phyloP scores from a whole-genome alignment of 768 basidiomycete species.

The Pholiota molesta region DNA sequence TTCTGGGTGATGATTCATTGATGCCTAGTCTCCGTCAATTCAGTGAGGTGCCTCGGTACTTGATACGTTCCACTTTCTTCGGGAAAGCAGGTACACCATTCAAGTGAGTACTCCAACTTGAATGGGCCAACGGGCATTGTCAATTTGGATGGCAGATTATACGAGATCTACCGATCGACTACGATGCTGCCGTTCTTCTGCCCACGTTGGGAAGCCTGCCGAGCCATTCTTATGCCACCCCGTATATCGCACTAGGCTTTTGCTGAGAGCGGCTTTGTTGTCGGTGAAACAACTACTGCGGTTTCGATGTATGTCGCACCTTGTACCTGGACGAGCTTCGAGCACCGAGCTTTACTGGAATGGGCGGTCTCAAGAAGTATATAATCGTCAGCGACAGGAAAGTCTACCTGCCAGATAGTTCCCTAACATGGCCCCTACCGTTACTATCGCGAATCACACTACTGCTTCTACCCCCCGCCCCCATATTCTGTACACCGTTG shows the following conservation, averaged over 20 bases:
- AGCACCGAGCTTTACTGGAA: conserved; percentile 16
- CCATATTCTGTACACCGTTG: conserved; percentile 48
- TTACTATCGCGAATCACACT: conserved; percentile 37
- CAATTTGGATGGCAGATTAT: too few relatives aligned
- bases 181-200: too few relatives aligned
- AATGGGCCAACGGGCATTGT: neutral
- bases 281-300: conserved; percentile 2
- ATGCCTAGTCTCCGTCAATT: too few relatives aligned
- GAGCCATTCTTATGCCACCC: neutral
- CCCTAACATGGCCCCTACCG: conserved; percentile 19
- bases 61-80: too few relatives aligned
- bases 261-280: neutral
- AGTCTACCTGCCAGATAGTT: neutral
- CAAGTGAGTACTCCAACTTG: neutral
- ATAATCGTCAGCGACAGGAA: conserved; percentile 8
- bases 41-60: too few relatives aligned
- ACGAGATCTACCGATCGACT: too few relatives aligned
- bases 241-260: neutral
- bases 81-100: neutral
- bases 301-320: neutral
- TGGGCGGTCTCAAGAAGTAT: conserved; percentile 12
- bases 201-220: neutral
- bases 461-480: conserved; percentile 48
- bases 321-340: neutral
- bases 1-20: too few relatives aligned